A percentile compares a stretch with the other conserved stretches of the same genome.
These are phyloP conservation scores for Pythium phragmiticola DNA, from an alignment of 352 stramenopile species.

Conservation along the genomic window DNA sequence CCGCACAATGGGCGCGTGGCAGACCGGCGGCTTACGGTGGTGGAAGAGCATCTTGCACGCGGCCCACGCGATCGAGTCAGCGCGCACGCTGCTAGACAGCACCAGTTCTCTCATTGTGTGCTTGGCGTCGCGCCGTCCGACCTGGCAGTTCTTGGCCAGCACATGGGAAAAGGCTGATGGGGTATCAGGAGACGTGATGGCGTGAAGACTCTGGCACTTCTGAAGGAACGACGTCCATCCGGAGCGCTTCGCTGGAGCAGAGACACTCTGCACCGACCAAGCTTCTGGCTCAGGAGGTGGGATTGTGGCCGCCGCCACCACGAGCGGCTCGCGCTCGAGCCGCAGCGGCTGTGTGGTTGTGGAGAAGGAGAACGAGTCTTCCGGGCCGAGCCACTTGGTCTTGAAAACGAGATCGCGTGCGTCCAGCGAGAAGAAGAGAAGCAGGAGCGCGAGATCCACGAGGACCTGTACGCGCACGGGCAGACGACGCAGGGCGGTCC, in stretches of 20 bases:
- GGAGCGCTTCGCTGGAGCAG: not conserved
- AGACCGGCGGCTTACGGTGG: conserved; percentile 29
- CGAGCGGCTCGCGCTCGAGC: conserved; percentile 10
- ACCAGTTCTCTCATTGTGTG: conserved; percentile 15
- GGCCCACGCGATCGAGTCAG: conserved; percentile 28
- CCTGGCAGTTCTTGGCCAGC: conserved; percentile 16
- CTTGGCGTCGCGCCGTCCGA: conserved; percentile 13
- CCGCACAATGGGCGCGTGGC: conserved; percentile 27
- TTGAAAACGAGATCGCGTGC: conserved; percentile 31
- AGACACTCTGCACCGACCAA: not conserved
- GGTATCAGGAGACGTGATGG: not conserved
- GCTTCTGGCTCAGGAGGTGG: not conserved
- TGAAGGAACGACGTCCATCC: conserved; percentile 30
- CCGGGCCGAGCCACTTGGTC: conserved; percentile 26
- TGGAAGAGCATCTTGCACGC: conserved; percentile 31
- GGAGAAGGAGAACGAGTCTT: conserved; percentile 31
- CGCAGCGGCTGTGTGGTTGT: conserved; percentile 3
- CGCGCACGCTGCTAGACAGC: conserved; percentile 18
- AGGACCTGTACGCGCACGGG: conserved; percentile 24
- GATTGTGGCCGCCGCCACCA: not conserved
- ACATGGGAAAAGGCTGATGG: conserved; percentile 17
- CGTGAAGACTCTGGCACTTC: conserved; percentile 23
- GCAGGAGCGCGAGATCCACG: conserved; percentile 26
- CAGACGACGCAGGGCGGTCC: conserved; percentile 3
- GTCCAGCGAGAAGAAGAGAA: conserved; percentile 25